Evolutionary conservation across 169 alveolate species (phyloP).

Genomic region (Plasmodium vinckei): DNA sequence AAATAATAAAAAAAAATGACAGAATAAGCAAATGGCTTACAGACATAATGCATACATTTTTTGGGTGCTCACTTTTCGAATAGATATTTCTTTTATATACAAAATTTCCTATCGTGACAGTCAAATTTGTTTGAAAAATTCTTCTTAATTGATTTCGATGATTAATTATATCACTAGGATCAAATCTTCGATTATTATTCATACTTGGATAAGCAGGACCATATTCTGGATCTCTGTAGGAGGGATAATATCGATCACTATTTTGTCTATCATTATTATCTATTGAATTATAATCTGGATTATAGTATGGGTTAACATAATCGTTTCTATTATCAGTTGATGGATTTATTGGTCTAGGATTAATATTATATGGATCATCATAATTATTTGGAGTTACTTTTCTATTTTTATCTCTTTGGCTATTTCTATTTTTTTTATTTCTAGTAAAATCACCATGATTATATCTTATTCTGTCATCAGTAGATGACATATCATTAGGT

Average conservation of each 20-base stretch:
- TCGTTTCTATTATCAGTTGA: neutral
- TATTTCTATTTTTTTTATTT: neutral
- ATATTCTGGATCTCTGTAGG: neutral
- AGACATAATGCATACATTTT: neutral
- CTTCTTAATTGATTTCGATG: neutral
- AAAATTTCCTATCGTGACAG: slow-evolving; percentile 13
- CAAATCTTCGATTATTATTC: neutral
- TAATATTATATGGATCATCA: neutral
- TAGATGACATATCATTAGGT: slow-evolving; percentile 55
- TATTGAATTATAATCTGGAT: slow-evolving; percentile 11
- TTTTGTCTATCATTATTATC: slow-evolving; percentile 1
- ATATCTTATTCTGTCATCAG: slow-evolving; percentile 14
- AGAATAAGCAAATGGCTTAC: no score
- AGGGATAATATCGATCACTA: neutral
- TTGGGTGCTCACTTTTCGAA: slow-evolving; percentile 15
- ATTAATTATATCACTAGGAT: neutral
- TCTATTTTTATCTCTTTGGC: neutral
- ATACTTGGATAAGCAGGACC: neutral
- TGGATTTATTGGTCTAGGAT: neutral
- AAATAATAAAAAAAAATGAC: neutral
- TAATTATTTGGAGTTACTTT: slow-evolving; percentile 4
- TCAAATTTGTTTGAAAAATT: neutral
- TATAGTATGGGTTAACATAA: neutral
- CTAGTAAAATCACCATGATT: neutral
- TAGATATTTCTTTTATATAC: slow-evolving; percentile 17